Base-by-base conservation (phyloP, 495 filamentous ascomycete genomes). In the Bacidia gigantensis region DNA sequence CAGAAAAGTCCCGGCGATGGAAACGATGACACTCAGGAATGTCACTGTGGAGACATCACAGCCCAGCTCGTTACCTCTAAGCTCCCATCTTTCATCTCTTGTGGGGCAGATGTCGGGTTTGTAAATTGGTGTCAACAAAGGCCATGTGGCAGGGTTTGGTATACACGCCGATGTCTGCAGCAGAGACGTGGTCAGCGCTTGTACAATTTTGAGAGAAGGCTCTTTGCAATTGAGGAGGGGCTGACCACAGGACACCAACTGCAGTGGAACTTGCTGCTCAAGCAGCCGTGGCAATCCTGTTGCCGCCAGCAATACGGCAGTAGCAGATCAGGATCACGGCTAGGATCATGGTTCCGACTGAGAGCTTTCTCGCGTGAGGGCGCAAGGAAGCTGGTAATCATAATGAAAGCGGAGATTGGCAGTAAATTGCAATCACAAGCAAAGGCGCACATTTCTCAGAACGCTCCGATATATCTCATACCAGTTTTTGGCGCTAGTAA, bases 171-270 rank as follows among this genome's bases (percentile, higher is more conserved):
- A 69, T 11, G 73, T 74, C 74, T 78, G 51, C n/a, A n/a, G n/a
- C 5, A 11, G 46, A 49, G 53, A 11, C 18, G 11, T 44, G 1
- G 23, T n/a, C 18, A 14, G 9, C 12, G 41, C 18, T 22, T 44
- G 41, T n/a, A 18, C 41, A 44, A 20, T 14, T 17, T 20, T 44
- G 5, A n/a, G 3, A 44, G 11, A 14, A n/a, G 41, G 11, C 1
- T 11, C 10, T 44, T 9, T 0, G 23, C 11, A n/a, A n/a, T n/a
- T n/a, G n/a, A n/a, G n/a, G n/a, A n/a, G n/a, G n/a, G 14, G 67
- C 73, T 51, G 67, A 78, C 74, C 56, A 71, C 65, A n/a, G 73
- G 63, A 60, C 75, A 78, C 75, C 75, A 78, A 41, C 74, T 74
- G 63, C 75, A 78, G 23, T 61, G 56, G 11, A 64, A 55, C 50